Base-by-base conservation (phyloP, 176 grass and related monocot species). In the Ampelocalamus luodianensis region DNA sequence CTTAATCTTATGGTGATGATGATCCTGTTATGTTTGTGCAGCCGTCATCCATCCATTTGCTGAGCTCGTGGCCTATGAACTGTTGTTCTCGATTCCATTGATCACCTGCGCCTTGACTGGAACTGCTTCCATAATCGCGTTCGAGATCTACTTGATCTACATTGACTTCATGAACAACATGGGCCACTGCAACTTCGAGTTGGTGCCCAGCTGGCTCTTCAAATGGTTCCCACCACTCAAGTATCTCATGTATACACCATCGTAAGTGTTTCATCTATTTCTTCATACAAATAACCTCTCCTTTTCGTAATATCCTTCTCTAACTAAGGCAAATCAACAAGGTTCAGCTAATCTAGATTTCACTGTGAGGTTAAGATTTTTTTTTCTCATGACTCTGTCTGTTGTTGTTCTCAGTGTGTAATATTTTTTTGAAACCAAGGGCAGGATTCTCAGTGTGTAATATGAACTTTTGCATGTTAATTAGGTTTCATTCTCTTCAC, bases 91-190 rank as follows among this genome's bases (percentile, higher is more conserved):
- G 1, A 85, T 94, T 54, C 95, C 95, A 23, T 9, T 94, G 82
- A 12, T 97, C 24, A 23, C 20, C 10, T 68, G 71, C 7, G 3
- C 86, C 64, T 32, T 93, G 46, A 90, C 55, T 0, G 76, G 92
- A 63, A 85, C 82, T 27, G 68, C 66, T 39, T 95, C 91, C 32
- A 87, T 97, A 24, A 1, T 90, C 8, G 23, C 50, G 23, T 55
- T 87, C 4, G 8, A 88, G 39, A 82, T 85, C 0, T 97, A 95
- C 10, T 6, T 95, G 9, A 27, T 55, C 53, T 98, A 95, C 79
- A 86, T 95, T 26, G 95, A 98, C 63, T 95, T 98, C 71, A 98
- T 98, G 95, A 98, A 98, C 85, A 98, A 98, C 75, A 90, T 98
- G 93, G 91, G 95, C 0, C 95, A 98, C 55, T 95, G 95, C 85